A percentile compares a stretch with the other conserved stretches of the same genome.
These are phyloP conservation scores for Lichtheimia ramosa DNA, from an alignment of 371 early-diverging fungal genomes.

Conservation along the genomic window DNA sequence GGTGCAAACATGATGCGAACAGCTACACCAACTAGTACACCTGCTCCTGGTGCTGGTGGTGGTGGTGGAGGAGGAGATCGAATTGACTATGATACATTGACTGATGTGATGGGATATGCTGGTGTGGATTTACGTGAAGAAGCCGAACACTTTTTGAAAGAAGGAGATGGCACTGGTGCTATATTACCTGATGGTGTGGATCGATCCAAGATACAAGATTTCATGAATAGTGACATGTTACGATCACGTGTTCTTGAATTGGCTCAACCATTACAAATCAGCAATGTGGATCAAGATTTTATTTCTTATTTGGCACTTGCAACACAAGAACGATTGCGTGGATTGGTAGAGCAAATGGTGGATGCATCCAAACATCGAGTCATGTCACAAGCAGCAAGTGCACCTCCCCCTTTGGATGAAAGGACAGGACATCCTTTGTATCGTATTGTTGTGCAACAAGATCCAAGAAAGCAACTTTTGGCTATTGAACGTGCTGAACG, in stretches of 20 bases:
- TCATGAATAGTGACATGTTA: slow-evolving; percentile 52
- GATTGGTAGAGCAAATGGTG: slow-evolving; percentile 68
- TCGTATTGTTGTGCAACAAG: slow-evolving; percentile 64
- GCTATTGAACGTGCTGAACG: slow-evolving; percentile 75
- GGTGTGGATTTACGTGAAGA: slow-evolving; percentile 82
- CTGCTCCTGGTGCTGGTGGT: slow-evolving; percentile 10
- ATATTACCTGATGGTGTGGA: slow-evolving; percentile 30
- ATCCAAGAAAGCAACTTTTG: slow-evolving; percentile 69
- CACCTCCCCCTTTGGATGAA: slow-evolving; percentile 56
- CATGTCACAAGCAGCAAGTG: slow-evolving; percentile 61
- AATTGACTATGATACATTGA: slow-evolving; percentile 64
- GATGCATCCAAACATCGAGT: slow-evolving; percentile 66
- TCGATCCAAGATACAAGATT: slow-evolving; percentile 48
- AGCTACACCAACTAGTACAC: slow-evolving; percentile 3
- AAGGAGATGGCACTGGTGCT: slow-evolving; percentile 28
- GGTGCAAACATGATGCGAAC: background rate
- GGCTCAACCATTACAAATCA: slow-evolving; percentile 37
- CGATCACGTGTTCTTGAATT: slow-evolving; percentile 35
- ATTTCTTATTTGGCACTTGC: slow-evolving; percentile 71
- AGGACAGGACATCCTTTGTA: slow-evolving; percentile 61
- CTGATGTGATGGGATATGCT: slow-evolving; percentile 85
- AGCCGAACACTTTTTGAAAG: slow-evolving; percentile 51
- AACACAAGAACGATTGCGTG: slow-evolving; percentile 65
- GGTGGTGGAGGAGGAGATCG: slow-evolving; percentile 19
- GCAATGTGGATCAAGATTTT: slow-evolving; percentile 61